These are phyloP conservation scores for Blastobotrys chiropterorum DNA, from an alignment of 805 yeast genomes.

Conservation along the genomic window DNA sequence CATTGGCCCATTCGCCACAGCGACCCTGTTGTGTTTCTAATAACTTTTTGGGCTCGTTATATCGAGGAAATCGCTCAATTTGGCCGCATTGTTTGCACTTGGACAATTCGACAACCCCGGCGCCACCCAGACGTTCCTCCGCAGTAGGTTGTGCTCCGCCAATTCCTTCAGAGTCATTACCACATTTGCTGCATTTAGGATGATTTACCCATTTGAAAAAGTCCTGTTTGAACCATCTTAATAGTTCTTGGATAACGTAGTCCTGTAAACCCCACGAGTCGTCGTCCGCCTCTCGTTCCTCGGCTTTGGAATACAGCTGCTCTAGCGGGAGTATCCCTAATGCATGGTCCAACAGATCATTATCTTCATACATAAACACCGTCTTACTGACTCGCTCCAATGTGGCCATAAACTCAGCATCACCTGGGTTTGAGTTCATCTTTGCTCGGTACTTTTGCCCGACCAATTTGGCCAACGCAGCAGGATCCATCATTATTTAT, in stretches of 20 bases:
- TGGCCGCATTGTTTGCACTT: conserved; percentile 47
- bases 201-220: conserved; percentile 81
- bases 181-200: conserved; percentile 55
- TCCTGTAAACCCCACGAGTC: conserved; percentile 44
- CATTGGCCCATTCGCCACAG: conserved; percentile 93
- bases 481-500: conserved; percentile 4
- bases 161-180: conserved; percentile 31
- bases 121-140: conserved; percentile 44
- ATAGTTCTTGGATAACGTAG: conserved; percentile 48
- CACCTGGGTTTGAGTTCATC: neutral
- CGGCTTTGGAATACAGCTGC: conserved; percentile 55
- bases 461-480: conserved; percentile 4
- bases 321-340: conserved; percentile 59
- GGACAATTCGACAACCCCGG: conserved; percentile 59
- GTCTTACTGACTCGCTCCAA: conserved; percentile 15
- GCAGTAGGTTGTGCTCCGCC: conserved; percentile 40
- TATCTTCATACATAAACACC: conserved; percentile 38
- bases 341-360: conserved; percentile 46
- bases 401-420: neutral
- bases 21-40: conserved; percentile 64
- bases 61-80: conserved; percentile 63
- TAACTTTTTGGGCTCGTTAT: conserved; percentile 58
- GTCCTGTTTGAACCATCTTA: conserved; percentile 65
- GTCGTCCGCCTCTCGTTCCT: conserved; percentile 34
- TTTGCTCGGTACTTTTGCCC: conserved; percentile 8